phyloP scores from a whole-genome alignment of 495 filamentous ascomycete genomes.

The Sporormia fimetaria region DNA sequence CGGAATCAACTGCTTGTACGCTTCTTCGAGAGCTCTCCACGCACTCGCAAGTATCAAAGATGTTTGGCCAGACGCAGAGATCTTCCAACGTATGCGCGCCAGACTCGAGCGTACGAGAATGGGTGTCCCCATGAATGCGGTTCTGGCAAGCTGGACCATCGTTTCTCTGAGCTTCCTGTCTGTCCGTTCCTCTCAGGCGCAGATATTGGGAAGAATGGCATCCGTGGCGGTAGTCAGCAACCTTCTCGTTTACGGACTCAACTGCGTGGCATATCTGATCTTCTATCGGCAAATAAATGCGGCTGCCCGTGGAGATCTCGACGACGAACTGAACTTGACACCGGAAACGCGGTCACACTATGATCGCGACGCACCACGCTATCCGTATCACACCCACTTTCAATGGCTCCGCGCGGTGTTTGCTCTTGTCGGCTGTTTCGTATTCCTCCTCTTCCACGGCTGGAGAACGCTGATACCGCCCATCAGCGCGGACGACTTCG shows the following conservation, averaged over 20 bases:
- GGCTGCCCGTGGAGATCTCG: conserved; percentile 2
- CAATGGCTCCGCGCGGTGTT: conserved; percentile 38
- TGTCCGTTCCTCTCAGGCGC: conserved; percentile 26
- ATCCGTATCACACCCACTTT: conserved; percentile 38
- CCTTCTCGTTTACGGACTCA: conserved; percentile 35
- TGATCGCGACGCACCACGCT: conserved; percentile 33
- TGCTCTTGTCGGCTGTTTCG: conserved; percentile 32
- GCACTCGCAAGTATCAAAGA: conserved; percentile 33
- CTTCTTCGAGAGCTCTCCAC: conserved; percentile 37
- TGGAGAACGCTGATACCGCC: conserved; percentile 33
- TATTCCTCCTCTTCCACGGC: conserved; percentile 39
- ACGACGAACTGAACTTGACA: conserved; percentile 10
- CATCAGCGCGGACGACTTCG: conserved; percentile 32
- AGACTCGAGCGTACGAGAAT: conserved; percentile 32
- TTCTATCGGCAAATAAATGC: conserved; percentile 28
- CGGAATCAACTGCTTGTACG: conserved; percentile 37
- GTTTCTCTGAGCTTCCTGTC: conserved; percentile 41
- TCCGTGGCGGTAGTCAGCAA: conserved; percentile 36
- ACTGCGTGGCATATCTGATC: conserved; percentile 35
- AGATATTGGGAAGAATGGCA: conserved; percentile 29
- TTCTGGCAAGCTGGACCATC: conserved; percentile 38
- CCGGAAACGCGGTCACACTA: conserved; percentile 30
- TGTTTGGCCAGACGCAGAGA: conserved; percentile 29
- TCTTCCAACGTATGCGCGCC: conserved; percentile 24
- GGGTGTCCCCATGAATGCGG: conserved; percentile 42